Evolutionary conservation across 148 eudicot species (phyloP).

Genomic region (Heliamphora exappendiculata): DNA sequence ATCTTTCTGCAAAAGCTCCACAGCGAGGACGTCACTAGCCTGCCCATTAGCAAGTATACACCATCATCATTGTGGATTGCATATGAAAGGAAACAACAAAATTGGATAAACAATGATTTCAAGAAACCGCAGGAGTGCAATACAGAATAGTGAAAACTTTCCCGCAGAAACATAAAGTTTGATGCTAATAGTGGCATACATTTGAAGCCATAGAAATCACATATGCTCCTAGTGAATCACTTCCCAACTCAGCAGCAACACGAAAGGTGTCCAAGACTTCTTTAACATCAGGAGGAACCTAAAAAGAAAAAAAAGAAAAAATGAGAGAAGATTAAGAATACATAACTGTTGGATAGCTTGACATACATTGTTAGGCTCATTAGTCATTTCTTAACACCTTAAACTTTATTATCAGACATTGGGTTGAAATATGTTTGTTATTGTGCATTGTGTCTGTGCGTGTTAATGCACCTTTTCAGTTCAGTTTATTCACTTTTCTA

Average conservation of each 20-base stretch:
- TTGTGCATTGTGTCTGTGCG: no score
- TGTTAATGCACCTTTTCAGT: no score
- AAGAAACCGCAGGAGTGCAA: background rate
- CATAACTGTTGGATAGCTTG: background rate
- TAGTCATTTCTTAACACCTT: no score
- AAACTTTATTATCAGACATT: no score
- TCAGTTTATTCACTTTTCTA: no score
- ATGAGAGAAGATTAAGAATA: conserved; percentile 6
- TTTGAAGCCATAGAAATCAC: conserved; percentile 95
- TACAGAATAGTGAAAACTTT: conserved; percentile 2
- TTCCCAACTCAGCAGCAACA: conserved; percentile 86
- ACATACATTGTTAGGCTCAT: no score
- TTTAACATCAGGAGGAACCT: conserved; percentile 72
- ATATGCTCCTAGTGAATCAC: conserved; percentile 90
- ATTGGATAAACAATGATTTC: background rate
- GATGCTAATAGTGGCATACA: conserved; percentile 32
- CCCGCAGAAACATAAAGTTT: background rate
- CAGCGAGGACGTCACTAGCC: conserved; percentile 94
- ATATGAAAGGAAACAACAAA: background rate
- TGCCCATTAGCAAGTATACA: conserved; percentile 18
- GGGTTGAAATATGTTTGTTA: no score
- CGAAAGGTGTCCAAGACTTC: conserved; percentile 84
- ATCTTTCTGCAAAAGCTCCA: conserved; percentile 93
- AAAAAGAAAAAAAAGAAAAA: conserved; percentile 10
- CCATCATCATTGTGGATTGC: background rate